Base-by-base conservation (phyloP, 2,329 filamentous ascomycete genomes). In the Neoascochyta sp. region DNA sequence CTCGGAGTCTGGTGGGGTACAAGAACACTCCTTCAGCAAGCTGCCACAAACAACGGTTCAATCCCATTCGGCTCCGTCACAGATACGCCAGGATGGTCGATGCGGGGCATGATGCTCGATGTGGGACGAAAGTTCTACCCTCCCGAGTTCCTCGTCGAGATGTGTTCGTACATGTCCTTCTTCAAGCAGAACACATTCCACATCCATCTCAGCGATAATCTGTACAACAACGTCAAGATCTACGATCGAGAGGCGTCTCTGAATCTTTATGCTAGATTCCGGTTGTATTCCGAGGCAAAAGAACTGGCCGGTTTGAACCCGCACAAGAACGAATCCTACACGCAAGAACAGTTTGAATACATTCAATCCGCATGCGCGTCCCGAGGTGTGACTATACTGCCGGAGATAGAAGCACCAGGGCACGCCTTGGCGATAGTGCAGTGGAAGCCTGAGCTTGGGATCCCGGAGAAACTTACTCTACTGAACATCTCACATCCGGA, bases 121-220 rank as follows among this genome's bases (percentile, higher is more conserved):
- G 65, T 65, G 0, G 65, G 66, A 9, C 55, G 66, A 8, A 69
- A 69, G 33, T 69, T 63, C 63, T 69, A 69, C 37, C 39, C 58
- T 2, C 51, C 57, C 1, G 45, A 51, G 1, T 69, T 69, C 24
- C 53, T 69, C 15, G 65, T 67, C 29, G 64, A 68, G 13, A 43
- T 68, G 12, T 69, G 66, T 52, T 66, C 63, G 15, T 69, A 68
- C 31, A 63, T 62, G 2, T 65, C 62, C 9, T 68, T 68, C 47
- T 72, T 71, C 56, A 72, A 69, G 46, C 57, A 71, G 45, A 66
- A 62, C 9, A 67, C 70, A 40, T 71, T 73, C 27, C 69, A 72
- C 33, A 70, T 70, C 39, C 69, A 72, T 40, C 63, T 65, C 5
- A 69, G 66, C 45, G 69, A 73, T 50, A 71, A 72, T 38, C n/a